Evolutionary conservation across 805 yeast genomes (phyloP), one percentile per base, ranked within the genome.

Genomic region (Saturnispora galanensis): DNA sequence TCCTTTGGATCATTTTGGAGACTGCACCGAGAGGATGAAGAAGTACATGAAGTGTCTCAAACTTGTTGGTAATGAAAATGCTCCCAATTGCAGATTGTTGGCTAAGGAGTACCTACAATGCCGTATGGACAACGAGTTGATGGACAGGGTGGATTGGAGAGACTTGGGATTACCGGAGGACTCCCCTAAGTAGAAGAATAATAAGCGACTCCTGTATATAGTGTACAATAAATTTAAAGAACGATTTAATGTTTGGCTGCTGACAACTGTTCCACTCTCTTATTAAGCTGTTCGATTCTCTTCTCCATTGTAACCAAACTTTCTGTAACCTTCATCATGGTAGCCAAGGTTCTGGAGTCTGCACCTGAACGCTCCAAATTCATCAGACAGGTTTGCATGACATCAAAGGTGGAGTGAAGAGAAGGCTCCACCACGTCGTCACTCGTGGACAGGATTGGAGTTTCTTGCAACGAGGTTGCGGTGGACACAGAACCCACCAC

Each of bases 1-100:
- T 63, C 98, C 97, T 0, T 67, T 90, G 38, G 98, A 90, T 57
- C 98, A 90, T 57, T 68, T 64, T 48, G 81, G 81, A 7, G 97
- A 93, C 51, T 90, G 97, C 58, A 76, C 79, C 17, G 69, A 70
- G 17, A 74, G 77, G 47, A 93, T 89, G 93, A 59, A 71, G 37
- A 75, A 74, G 39, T 90, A 90, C 59, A 66, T 90, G 50, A 66
- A 77, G 39, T 90, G 98, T 64, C 66, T 90, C 63, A 81, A 83
- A 57, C 66, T 78, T 30, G 86, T 88, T 12, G 73, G 72, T 45
- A 90, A 90, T 47, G 79, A 81, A 52, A 88, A 90, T 62, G 90
- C 97, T 4, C 84, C 88, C n/a, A 86, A 87, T 61, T 89, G 98
- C 62, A 69, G 97, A 37, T 58, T 80, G 1, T 65, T 89, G 36